phyloP scores from a whole-genome alignment of 352 stramenopile genomes.

The Plasmopara muralis region DNA sequence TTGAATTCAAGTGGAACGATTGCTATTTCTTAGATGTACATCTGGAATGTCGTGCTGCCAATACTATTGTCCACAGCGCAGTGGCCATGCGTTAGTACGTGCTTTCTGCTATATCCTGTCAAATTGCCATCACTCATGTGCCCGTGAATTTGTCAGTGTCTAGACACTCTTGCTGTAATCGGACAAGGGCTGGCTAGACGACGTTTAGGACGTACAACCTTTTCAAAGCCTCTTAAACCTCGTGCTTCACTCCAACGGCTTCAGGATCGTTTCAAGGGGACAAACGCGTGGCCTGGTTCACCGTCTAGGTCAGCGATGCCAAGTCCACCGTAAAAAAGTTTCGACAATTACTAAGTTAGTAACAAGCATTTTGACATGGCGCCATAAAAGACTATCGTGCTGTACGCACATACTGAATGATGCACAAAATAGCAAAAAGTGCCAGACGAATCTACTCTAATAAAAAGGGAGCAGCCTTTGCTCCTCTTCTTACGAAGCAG shows the following conservation, averaged over 20 bases:
- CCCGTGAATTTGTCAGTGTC: conserved; percentile 35
- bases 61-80: conserved; percentile 63
- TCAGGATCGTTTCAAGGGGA: conserved; percentile 56
- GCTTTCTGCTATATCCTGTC: not conserved
- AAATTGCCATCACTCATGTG: conserved; percentile 4
- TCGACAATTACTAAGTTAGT: not conserved
- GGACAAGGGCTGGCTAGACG: conserved; percentile 56
- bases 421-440: conserved; percentile 6
- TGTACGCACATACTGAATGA: conserved; percentile 6
- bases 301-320: conserved; percentile 17
- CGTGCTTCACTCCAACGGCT: conserved; percentile 63
- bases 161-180: conserved; percentile 53
- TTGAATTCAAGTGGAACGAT: conserved; percentile 1
- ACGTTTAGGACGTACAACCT: conserved; percentile 51
- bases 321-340: conserved; percentile 9
- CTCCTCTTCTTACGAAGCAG: conserved; percentile 15
- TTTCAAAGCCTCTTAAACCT: conserved; percentile 54
- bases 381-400: not conserved
- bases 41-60: conserved; percentile 41
- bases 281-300: conserved; percentile 54
- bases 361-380: too few species aligned
- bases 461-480: not conserved
- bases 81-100: conserved; percentile 59
- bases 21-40: conserved; percentile 31
- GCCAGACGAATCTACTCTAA: not conserved